Percentiles rank a stretch among this genome's conserved stretches.
These are phyloP conservation scores for Tephrocybe sp. DNA, from an alignment of 768 basidiomycete genomes.

Conservation along the genomic window DNA sequence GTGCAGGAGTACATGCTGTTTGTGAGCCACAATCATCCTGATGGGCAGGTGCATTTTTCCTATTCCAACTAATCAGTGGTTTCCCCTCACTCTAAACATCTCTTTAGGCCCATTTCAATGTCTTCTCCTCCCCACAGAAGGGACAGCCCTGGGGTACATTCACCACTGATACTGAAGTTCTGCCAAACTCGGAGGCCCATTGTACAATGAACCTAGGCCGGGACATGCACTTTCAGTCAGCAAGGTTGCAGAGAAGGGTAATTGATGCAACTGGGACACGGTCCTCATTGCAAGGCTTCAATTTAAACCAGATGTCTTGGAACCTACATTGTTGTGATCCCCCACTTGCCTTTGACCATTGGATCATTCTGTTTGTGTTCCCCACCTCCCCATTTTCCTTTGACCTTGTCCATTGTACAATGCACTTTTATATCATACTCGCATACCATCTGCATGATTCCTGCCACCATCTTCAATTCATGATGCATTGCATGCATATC, in stretches of 20 bases:
- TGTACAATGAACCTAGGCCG: conserved; percentile 41
- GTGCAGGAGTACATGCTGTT: conserved; percentile 74
- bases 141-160: conserved; percentile 78
- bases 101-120: conserved; percentile 65
- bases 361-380: no score
- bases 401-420: no score
- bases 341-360: no score
- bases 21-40: conserved; percentile 69
- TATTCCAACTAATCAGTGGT: conserved; percentile 3
- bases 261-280: conserved; percentile 44
- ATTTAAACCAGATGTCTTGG: conserved; percentile 60
- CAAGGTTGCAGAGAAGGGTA: conserved; percentile 52
- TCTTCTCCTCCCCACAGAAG: conserved; percentile 48
- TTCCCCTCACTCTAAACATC: neutral
- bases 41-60: conserved; percentile 51
- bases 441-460: no score
- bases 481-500: no score
- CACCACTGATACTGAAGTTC: conserved; percentile 51
- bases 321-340: conserved; percentile 50
- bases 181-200: conserved; percentile 44
- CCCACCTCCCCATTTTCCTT: no score
- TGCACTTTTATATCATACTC: no score
- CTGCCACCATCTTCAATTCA: no score
- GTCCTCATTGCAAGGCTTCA: conserved; percentile 64
- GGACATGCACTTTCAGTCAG: conserved; percentile 38